phyloP scores from a whole-genome alignment of 1,284 basidiomycete genomes.

The Ceratobasidium sp. region DNA sequence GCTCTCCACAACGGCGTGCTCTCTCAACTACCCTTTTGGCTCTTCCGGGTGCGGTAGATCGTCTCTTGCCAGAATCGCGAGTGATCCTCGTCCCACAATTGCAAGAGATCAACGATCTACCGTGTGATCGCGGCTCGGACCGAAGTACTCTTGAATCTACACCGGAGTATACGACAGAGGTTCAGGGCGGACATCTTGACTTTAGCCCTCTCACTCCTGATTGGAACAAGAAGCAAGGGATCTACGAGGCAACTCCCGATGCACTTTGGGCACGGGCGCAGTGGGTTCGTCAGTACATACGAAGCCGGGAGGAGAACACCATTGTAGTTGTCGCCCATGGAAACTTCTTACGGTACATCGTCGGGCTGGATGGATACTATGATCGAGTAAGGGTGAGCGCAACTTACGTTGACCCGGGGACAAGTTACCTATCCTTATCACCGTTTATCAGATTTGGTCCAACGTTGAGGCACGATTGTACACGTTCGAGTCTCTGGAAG shows the following conservation, averaged over 20 bases:
- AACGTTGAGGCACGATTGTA: constrained; percentile 38
- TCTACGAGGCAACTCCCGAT: constrained; percentile 23
- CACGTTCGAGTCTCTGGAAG: constrained; percentile 30
- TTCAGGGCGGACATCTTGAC: constrained; percentile 26
- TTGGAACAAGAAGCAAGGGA: constrained; percentile 43
- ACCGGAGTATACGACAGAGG: constrained; percentile 32
- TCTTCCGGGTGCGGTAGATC: constrained; percentile 23
- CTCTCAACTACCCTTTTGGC: constrained; percentile 28
- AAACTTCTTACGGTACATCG: constrained; percentile 34
- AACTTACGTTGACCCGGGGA: background rate
- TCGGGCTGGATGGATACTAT: constrained; percentile 34
- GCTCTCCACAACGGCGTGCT: constrained; percentile 29
- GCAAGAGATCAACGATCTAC: constrained; percentile 36
- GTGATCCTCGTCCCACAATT: constrained; percentile 37
- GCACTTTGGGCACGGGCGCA: constrained; percentile 27
- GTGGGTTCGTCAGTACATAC: constrained; percentile 33
- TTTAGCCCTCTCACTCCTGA: constrained; percentile 34
- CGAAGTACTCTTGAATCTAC: constrained; percentile 27
- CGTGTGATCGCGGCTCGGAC: constrained; percentile 41
- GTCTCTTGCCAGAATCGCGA: constrained; percentile 8
- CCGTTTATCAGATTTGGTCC: constrained; percentile 30
- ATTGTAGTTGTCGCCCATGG: constrained; percentile 34
- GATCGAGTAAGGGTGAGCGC: constrained; percentile 30
- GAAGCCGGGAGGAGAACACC: constrained; percentile 20
- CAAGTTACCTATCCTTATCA: background rate